A percentile compares a stretch with the other conserved stretches of the same genome.
Conservation (phyloP, 768 basidiomycete species). For the Pilatotrama ljubarskyi region DNA sequence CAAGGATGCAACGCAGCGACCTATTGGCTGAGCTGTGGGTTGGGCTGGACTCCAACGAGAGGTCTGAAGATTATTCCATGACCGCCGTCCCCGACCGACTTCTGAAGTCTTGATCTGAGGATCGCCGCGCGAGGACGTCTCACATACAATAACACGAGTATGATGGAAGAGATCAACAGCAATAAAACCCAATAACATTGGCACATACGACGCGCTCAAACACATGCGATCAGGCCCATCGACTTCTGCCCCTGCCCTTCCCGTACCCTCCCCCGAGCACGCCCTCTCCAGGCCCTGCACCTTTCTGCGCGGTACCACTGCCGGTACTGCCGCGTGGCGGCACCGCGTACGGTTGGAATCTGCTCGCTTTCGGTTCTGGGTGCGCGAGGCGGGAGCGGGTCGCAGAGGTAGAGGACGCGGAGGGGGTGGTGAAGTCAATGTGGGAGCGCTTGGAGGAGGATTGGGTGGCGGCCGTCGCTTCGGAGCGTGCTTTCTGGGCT, state of each 20-base stretch:
- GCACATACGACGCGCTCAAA: not conserved
- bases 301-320: not conserved
- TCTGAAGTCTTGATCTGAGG: too few species aligned
- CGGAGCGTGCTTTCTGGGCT: constrained; percentile 41
- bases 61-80: too few species aligned
- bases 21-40: too few species aligned
- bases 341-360: constrained; percentile 5
- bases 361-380: not conserved
- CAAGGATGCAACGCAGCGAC: too few species aligned
- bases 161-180: not conserved
- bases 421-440: constrained; percentile 43
- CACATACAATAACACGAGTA: not conserved
- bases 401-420: not conserved
- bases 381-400: not conserved
- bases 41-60: too few species aligned
- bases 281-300: not conserved
- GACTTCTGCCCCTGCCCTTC: constrained; percentile 10
- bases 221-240: constrained; percentile 11
- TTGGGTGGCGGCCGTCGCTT: constrained; percentile 42
- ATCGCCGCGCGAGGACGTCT: not conserved
- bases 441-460: constrained; percentile 39
- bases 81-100: too few species aligned
- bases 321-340: not conserved
- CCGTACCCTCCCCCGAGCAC: constrained; percentile 18
- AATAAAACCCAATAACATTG: not conserved